These are phyloP conservation scores for Picochlorum sp. DNA, from an alignment of 139 green algal species.

Conservation along the genomic window DNA sequence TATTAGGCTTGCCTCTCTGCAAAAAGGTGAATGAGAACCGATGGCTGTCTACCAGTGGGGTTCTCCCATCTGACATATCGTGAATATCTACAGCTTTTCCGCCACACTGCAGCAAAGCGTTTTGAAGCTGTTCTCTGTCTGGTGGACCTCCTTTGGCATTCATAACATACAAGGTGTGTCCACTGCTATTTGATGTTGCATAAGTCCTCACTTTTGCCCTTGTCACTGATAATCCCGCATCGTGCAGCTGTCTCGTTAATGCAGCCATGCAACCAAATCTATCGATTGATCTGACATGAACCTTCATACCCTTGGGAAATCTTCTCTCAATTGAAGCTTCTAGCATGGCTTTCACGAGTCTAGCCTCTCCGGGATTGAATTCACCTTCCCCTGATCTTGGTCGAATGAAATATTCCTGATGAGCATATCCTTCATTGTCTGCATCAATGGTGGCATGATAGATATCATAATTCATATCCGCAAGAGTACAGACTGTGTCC, in stretches of 20 bases:
- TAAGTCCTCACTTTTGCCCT: conserved; percentile 46
- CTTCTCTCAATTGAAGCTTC: conserved; percentile 53
- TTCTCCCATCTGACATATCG: background rate
- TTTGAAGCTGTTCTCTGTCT: conserved; percentile 23
- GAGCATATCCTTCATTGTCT: conserved; percentile 18
- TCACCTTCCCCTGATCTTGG: conserved; percentile 10
- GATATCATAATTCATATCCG: conserved; percentile 88
- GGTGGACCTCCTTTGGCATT: conserved; percentile 10
- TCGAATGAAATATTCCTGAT: conserved; percentile 53
- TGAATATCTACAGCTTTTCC: conserved; percentile 32
- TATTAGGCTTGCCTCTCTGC: background rate
- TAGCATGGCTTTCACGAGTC: conserved; percentile 60
- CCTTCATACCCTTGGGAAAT: conserved; percentile 42
- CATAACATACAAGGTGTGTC: conserved; percentile 56
- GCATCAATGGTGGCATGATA: conserved; percentile 88
- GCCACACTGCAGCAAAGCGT: conserved; percentile 22
- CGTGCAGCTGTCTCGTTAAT: conserved; percentile 24
- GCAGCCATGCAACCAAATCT: conserved; percentile 34
- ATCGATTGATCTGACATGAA: conserved; percentile 47
- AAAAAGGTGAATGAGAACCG: conserved; percentile 3
- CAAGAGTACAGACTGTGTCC: conserved; percentile 73
- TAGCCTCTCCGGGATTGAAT: conserved; percentile 34
- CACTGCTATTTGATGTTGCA: conserved; percentile 21
- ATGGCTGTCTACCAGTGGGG: background rate
- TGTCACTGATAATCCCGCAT: conserved; percentile 29